Base-by-base conservation (phyloP, 495 filamentous ascomycete genomes). In the Parathielavia hyrcaniae region DNA sequence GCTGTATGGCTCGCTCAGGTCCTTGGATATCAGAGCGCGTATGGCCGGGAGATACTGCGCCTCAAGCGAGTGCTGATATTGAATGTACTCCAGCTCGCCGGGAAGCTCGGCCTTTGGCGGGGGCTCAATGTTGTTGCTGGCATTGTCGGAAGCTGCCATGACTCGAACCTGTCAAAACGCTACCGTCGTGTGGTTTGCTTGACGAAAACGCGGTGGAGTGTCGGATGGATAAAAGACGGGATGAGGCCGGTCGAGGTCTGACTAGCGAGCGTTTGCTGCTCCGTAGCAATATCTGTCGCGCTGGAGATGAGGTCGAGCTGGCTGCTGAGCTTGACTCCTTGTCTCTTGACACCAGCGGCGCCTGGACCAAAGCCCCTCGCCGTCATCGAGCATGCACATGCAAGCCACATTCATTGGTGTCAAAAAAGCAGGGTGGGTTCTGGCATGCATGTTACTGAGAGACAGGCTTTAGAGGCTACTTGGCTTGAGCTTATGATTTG, bases 1-100 rank as follows among this genome's bases (percentile, higher is more conserved):
- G 74, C 93, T 97, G 73, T 99, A 99, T 2, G 95, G 95, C 69
- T 99, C 95, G 57, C 92, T 97, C 30, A 99, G 83, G 68, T 97
- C 95, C 59, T 92, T 93, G 30, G 91, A 95, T 68, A 99, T 99
- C 66, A 99, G 73, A 55, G 90, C 83, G 52, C 95, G 83, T 74
- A 99, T 97, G 22, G 88, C 82, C 46, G 90, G 83, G 45, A 97
- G 84, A 63, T 93, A 95, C 49, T 81, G 73, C 36, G 84, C 81
- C 67, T 97, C 95, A 60, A 90, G 85, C 9, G 76, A 69, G 64
- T 83, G 80, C 53, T 90, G 81, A 69, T 97, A 99, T 67, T 88
- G 89, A 59, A 90, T 78, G 72, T 96, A 97, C 59, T 79, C 79
- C 58, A 96, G 81, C 54, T 85, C 78, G 32, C 75, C 60, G 11